Evolutionary conservation across 306 rosid species (phyloP).

Genomic region (Gleditsia sinensis): DNA sequence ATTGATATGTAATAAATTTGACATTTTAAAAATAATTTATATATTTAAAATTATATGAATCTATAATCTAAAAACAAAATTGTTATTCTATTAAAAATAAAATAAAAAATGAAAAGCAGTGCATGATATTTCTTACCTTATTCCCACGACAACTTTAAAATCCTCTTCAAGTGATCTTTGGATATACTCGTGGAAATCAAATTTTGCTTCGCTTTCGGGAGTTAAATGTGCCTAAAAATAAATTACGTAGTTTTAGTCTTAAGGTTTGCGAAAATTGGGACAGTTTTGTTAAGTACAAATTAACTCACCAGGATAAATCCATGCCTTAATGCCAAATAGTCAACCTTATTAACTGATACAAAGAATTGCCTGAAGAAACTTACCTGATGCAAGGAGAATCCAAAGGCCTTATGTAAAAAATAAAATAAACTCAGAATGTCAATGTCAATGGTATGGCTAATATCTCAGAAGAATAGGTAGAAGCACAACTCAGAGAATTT

Average conservation of each 20-base stretch:
- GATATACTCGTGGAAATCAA: constrained; percentile 83
- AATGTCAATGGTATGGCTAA: too few relatives aligned
- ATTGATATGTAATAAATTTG: too few relatives aligned
- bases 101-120: too few relatives aligned
- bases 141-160: constrained; percentile 78
- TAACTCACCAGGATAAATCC: constrained; percentile 83
- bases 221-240: constrained; percentile 79
- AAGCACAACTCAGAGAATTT: too few relatives aligned
- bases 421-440: too few relatives aligned
- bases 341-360: constrained; percentile 69
- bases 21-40: too few relatives aligned
- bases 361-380: constrained; percentile 87
- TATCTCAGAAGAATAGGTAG: too few relatives aligned
- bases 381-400: constrained; percentile 44
- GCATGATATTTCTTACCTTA: constrained; percentile 52
- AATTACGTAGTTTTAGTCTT: constrained; percentile 26
- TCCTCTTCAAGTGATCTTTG: constrained; percentile 81
- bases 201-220: constrained; percentile 57
- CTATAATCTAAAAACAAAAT: too few relatives aligned
- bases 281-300: neutral
- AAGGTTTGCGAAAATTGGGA: neutral
- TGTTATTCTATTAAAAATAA: too few relatives aligned
- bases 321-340: constrained; percentile 75
- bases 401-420: neutral
- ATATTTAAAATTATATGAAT: too few relatives aligned